Evolutionary conservation across 352 stramenopile species (phyloP), one percentile per base, ranked within the genome.

Genomic region (Globisporangium recalcitrans): DNA sequence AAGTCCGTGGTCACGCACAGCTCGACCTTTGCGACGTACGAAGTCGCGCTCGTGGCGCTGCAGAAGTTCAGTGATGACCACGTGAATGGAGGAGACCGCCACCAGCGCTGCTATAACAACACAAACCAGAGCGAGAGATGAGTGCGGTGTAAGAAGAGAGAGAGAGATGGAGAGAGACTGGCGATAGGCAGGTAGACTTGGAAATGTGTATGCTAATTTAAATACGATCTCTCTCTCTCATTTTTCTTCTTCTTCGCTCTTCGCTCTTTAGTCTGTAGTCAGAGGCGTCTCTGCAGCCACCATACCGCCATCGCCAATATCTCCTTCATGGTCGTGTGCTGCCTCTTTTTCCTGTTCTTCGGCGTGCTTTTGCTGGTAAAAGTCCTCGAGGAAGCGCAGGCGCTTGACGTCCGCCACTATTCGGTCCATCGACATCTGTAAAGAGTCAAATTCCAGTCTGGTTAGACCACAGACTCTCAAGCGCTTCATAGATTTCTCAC

Each of bases 1-100:
- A 95, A 95, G 71, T 88, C 86, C 2, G 75, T 87, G 19, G 77
- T 93, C n/a, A 77, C 72, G 21, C 78, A 87, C 59, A 93, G 86
- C 70, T 76, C 73, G 21, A 91, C 80, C 22, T 95, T 93, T 52
- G 81, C 78, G 13, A 77, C 80, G 36, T 95, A 93, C 65, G 86
- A 95, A 58, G 29, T 84, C 36, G 70, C 82, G 13, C 66, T 89
- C 8, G 55, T 73, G 5, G 56, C 68, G 7, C 49, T 93, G 42
- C 74, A 72, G 55, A 68, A 72, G 27, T 9, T 75, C 6, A 55
- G 61, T 5, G 52, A 64, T 32, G 44, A 46, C 36, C 52, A 64
- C 57, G 36, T 64, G 48, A 52, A 58, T 44, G 13, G 5, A 5
- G 34, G 16, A 21, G 22, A 22, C 36, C 4, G 51, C 1, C 31